Conservation (phyloP, 75 land plant genomes). For the Cupressus sempervirens region DNA sequence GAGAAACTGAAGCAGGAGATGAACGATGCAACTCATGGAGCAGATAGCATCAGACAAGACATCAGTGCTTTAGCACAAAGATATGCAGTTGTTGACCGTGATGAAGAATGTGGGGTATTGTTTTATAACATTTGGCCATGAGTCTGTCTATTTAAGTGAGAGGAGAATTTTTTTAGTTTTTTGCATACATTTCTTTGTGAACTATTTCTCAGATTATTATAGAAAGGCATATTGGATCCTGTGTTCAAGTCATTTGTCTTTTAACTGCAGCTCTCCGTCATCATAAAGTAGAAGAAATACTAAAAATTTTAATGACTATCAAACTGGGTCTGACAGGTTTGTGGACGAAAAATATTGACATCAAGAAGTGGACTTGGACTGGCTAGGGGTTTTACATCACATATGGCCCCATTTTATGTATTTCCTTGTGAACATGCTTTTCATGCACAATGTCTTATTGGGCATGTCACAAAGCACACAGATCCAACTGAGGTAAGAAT, state of each 20-base stretch:
- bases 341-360: constrained; percentile 70
- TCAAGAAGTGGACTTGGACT: constrained; percentile 34
- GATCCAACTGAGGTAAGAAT: constrained; percentile 60
- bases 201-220: not conserved
- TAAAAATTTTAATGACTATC: not conserved
- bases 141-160: not conserved
- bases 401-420: constrained; percentile 92
- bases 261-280: not conserved
- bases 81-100: constrained; percentile 80
- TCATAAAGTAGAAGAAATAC: not conserved
- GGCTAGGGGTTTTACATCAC: constrained; percentile 60
- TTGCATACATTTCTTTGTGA: not conserved
- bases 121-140: constrained; percentile 7
- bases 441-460: constrained; percentile 87
- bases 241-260: not conserved
- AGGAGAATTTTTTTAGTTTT: not conserved
- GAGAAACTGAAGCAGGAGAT: constrained; percentile 74
- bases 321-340: constrained; percentile 44
- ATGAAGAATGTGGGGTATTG: constrained; percentile 94
- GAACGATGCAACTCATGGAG: constrained; percentile 96
- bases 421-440: constrained; percentile 97
- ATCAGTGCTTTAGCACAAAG: constrained; percentile 88
- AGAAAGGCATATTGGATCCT: not conserved
- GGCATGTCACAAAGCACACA: constrained; percentile 70
- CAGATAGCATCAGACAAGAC: constrained; percentile 91